These are phyloP conservation scores for Trametes sanguinea DNA, from an alignment of 768 basidiomycete species.

Conservation along the genomic window DNA sequence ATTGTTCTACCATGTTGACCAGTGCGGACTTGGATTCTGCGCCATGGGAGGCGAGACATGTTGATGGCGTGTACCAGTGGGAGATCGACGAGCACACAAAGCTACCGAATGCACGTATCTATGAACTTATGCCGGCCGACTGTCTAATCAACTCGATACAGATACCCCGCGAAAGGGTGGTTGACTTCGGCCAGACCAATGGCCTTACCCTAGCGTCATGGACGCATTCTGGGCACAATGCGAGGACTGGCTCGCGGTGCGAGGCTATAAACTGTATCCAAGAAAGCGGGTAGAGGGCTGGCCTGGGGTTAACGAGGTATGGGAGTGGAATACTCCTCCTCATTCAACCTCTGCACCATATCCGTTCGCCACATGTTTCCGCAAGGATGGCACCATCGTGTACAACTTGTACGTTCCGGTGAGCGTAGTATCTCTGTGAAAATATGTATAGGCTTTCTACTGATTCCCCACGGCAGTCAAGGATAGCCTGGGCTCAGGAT, in stretches of 20 bases:
- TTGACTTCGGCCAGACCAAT: background rate
- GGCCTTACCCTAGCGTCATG: background rate
- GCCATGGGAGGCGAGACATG: too few relatives aligned
- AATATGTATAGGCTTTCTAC: too few relatives aligned
- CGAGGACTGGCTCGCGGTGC: background rate
- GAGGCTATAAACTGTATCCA: background rate
- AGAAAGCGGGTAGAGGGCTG: too few relatives aligned
- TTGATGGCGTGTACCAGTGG: too few relatives aligned
- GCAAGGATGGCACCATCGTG: background rate
- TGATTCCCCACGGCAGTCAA: background rate
- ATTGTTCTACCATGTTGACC: too few relatives aligned
- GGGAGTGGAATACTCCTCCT: background rate
- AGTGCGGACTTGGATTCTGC: too few relatives aligned
- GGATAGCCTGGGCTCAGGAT: background rate
- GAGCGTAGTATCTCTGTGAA: background rate
- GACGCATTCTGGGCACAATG: background rate
- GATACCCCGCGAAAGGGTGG: too few relatives aligned
- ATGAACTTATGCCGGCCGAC: too few relatives aligned
- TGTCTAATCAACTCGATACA: too few relatives aligned
- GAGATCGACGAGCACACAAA: too few relatives aligned
- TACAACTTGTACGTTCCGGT: background rate
- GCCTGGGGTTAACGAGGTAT: too few relatives aligned
- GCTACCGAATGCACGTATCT: too few relatives aligned
- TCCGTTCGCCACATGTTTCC: background rate
- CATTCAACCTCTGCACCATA: background rate